These are phyloP conservation scores for Cystofilobasidium macerans DNA, from an alignment of 768 basidiomycete genomes.

Conservation along the genomic window DNA sequence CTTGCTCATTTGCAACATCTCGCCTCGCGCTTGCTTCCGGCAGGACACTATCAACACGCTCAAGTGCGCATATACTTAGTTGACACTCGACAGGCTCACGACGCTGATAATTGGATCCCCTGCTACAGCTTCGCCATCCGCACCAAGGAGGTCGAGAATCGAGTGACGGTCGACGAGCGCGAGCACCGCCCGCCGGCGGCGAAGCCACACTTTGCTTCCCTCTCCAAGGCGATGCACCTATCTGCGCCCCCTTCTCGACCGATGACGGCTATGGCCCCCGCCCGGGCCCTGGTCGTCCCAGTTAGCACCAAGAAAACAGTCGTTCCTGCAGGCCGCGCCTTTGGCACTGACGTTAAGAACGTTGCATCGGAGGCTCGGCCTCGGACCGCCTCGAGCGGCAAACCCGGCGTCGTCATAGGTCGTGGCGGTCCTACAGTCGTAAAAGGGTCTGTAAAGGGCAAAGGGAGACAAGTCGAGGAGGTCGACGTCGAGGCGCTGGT, in stretches of 20 bases:
- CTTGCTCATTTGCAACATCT: constrained; percentile 73
- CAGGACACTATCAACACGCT: constrained; percentile 83
- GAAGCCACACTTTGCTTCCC: constrained; percentile 58
- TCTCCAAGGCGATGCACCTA: constrained; percentile 23
- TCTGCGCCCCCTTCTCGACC: constrained; percentile 3
- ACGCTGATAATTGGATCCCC: too few species aligned
- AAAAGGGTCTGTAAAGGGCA: not conserved
- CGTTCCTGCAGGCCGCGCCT: not conserved
- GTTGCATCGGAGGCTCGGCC: not conserved
- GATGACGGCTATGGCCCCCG: not conserved
- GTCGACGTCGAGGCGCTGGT: not conserved
- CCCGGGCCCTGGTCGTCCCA: not conserved
- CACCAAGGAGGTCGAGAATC: constrained; percentile 78
- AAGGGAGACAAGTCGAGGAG: not conserved
- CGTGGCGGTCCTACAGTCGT: not conserved
- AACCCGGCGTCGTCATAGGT: not conserved
- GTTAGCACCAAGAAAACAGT: not conserved
- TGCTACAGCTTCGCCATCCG: constrained; percentile 61
- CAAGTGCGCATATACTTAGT: constrained; percentile 40
- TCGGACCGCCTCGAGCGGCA: not conserved
- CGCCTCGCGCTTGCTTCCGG: constrained; percentile 67
- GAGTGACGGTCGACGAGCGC: constrained; percentile 63
- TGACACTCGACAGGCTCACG: too few species aligned
- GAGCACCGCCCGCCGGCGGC: constrained; percentile 47
- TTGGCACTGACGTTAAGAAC: constrained; percentile 5